Evolutionary conservation across 192 early-diverging fungal genomes (phyloP), one percentile per base, ranked within the genome.

Genomic region (Gigaspora rosea): DNA sequence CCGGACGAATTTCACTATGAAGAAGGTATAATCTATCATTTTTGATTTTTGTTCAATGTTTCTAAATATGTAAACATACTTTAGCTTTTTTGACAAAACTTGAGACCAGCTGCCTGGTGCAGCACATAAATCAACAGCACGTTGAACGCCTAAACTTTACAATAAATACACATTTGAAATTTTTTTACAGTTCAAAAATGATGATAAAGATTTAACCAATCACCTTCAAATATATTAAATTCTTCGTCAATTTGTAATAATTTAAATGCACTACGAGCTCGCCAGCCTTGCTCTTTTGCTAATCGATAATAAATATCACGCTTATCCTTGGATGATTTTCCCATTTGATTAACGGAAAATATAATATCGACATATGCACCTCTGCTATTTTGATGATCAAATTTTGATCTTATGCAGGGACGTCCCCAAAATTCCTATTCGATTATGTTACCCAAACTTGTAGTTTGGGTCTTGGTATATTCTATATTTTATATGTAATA

Each of bases 81-180:
- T 83, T 27, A 94, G 85, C 68, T 87, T 86, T 64, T 86, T 86
- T 77, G 87, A 88, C 22, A 93, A 84, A 9, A 99, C 97, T 82
- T 99, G 97, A 36, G 92, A 94, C 97, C 97, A 99, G 85, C 93
- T 95, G 33, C 97, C 97, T 0, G 96, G 96, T 5, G 97, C 96
- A 3, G 98, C 97, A 79, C 98, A 99, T 59, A 99, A 88, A 87
- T 99, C 98, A 41, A 99, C 98, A 20, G 92, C 93, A 69, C 91
- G 82, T 18, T 86, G 90, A 20, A 98, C 95, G n/a, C 91, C 90
- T 86, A 82, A 22, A 33, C 90, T 85, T 81, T 33, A 32, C n/a
- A 51, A 20, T 56, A 36, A 22, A 27, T 54, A 18, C n/a, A 15
- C 3, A 71, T 36, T 48, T 18, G 0, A 48, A 8, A 46, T 7